These are phyloP conservation scores for Xylaria telfairii DNA, from an alignment of 495 filamentous ascomycete species.

Conservation along the genomic window DNA sequence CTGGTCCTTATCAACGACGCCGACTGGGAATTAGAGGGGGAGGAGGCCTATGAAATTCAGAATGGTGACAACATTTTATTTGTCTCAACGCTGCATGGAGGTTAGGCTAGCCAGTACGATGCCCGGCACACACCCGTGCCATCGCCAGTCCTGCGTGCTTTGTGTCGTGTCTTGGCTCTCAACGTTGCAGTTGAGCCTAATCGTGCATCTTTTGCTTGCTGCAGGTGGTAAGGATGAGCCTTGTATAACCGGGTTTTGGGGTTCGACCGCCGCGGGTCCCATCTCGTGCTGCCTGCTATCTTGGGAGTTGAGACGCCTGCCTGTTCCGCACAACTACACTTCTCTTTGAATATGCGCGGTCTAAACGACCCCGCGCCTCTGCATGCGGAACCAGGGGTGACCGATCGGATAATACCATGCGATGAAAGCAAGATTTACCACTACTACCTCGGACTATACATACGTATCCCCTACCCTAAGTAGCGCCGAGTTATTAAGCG, in stretches of 20 bases:
- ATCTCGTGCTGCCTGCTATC: conserved; percentile 4
- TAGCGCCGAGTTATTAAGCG: not conserved
- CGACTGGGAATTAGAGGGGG: conserved; percentile 97
- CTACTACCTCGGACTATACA: conserved; percentile 18
- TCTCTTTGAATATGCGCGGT: not conserved
- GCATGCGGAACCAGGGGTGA: conserved; percentile 20
- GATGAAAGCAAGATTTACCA: conserved; percentile 22
- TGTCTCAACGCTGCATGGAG: conserved; percentile 96
- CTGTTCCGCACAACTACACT: conserved; percentile 13
- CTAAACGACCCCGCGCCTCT: conserved; percentile 21
- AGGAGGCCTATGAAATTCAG: conserved; percentile 85
- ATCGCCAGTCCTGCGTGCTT: not conserved
- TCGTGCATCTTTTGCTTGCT: conserved; percentile 18
- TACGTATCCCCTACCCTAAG: not conserved
- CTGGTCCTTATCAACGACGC: conserved; percentile 96
- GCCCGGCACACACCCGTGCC: conserved; percentile 11
- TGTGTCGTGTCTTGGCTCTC: conserved; percentile 17
- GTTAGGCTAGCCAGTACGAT: conserved; percentile 53
- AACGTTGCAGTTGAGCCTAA: conserved; percentile 2
- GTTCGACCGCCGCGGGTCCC: not conserved
- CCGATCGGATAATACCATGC: conserved; percentile 25
- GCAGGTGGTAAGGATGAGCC: conserved; percentile 14
- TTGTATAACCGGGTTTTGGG: conserved; percentile 20
- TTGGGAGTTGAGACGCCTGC: not conserved
- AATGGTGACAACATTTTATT: conserved; percentile 87